Conservation (phyloP, 2,329 filamentous ascomycete species). For the Chaetothyriales sp. region DNA sequence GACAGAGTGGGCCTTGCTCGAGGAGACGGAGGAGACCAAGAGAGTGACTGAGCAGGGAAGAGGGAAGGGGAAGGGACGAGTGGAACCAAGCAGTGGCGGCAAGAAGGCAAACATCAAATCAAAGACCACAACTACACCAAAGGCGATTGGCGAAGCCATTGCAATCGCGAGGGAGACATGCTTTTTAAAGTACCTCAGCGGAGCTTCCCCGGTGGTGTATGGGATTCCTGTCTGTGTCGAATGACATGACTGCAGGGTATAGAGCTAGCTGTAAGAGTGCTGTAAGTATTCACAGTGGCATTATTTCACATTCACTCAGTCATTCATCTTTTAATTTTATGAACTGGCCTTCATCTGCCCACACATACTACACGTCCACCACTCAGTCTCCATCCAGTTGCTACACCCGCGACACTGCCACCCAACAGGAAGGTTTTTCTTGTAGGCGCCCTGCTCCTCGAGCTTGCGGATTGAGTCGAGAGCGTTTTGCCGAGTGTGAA, state of each 20-base stretch:
- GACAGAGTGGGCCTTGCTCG: conserved; percentile 71
- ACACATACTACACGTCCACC: conserved; percentile 51
- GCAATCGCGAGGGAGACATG: conserved; percentile 62
- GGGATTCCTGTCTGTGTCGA: conserved; percentile 77
- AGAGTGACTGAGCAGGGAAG: conserved; percentile 4
- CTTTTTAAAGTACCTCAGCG: conserved; percentile 79
- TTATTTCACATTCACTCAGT: not conserved
- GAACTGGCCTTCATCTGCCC: conserved; percentile 44
- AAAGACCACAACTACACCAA: conserved; percentile 21
- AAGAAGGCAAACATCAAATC: conserved; percentile 19
- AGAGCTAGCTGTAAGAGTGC: not conserved
- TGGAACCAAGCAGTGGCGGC: conserved; percentile 10
- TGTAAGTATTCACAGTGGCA: not conserved
- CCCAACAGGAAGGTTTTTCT: conserved; percentile 39
- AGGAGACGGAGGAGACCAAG: conserved; percentile 23
- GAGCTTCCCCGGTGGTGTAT: conserved; percentile 85
- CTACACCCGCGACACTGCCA: conserved; percentile 48
- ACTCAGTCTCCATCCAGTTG: conserved; percentile 49
- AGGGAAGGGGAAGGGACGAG: conserved; percentile 20
- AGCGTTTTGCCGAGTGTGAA: conserved; percentile 18
- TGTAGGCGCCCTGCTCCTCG: conserved; percentile 30
- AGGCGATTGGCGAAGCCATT: conserved; percentile 67
- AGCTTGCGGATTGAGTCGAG: conserved; percentile 27
- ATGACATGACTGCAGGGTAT: not conserved
- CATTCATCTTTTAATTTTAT: conserved; percentile 18